Base-by-base conservation (phyloP, 1,139 yeast species). In the Hanseniaspora sp. region DNA sequence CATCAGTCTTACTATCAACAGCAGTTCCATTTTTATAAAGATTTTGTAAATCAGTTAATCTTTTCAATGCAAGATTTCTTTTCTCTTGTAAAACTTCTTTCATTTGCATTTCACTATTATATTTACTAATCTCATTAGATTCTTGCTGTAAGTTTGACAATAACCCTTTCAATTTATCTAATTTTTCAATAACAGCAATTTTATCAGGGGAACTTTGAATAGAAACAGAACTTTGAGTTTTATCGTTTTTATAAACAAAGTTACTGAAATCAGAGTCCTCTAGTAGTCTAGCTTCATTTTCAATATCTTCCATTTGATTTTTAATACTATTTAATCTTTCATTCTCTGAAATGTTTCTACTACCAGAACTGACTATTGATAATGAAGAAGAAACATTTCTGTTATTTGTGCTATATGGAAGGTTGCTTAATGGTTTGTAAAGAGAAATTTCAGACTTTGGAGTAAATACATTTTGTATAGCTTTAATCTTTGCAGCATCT, bases 251-350 rank as follows among this genome's bases (percentile, higher is more conserved):
- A 23, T 39, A 9, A 17, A 39, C 13, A 7, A 9, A 39, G 7
- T 13, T 8, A 11, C 8, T 8, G 17, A 87, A 87, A 60, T 87
- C 90, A 28, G 87, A 83, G 79, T 81, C 82, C 67, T 90, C 97
- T 59, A 90, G 74, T 64, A 84, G 87, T 58, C 95, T 74, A 0
- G 96, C 96, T 73, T 83, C 83, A 55, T 78, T 76, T 63, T 87
- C 96, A 54, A 92, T 74, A 58, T 79, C 83, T 55, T 86, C 95
- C 95, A 88, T 86, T 64, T 83, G 80, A 61, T 83, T 87, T 57
- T 96, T 76, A 58, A 90, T 73, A 49, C 80, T 82, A 58, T 94
- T 76, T 54, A 90, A 70, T 60, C 94, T 73, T 7, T 84, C 77
- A 62, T 84, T 83, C 0, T 51, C 53, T 35, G 45, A 23, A 15